phyloP scores from a whole-genome alignment of 108 stramenopile genomes.

The Cyclostephanos invisitatus region DNA sequence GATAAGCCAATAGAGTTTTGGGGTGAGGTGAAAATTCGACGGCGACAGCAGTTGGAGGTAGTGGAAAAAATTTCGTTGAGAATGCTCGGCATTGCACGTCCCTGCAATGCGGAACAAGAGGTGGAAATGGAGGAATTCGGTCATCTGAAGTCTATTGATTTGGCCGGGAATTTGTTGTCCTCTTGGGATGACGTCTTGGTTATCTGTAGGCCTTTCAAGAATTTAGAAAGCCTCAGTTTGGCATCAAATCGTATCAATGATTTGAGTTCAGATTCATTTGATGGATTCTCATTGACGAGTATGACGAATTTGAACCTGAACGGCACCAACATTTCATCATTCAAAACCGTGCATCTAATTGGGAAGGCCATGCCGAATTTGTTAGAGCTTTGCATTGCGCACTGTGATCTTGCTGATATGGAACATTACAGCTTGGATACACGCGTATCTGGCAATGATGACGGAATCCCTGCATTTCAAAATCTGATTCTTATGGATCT shows the following conservation, averaged over 20 bases:
- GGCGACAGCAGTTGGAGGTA: slow-evolving; percentile 72
- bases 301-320: slow-evolving; percentile 66
- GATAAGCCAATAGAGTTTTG: slow-evolving; percentile 84
- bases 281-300: slow-evolving; percentile 19
- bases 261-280: slow-evolving; percentile 17
- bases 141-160: slow-evolving; percentile 76
- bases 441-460: not conserved
- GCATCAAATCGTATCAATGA: slow-evolving; percentile 79
- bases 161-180: slow-evolving; percentile 80
- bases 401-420: slow-evolving; percentile 67
- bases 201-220: slow-evolving; percentile 67
- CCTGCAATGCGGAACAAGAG: slow-evolving; percentile 35
- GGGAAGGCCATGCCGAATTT: slow-evolving; percentile 67
- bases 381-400: slow-evolving; percentile 77
- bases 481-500: slow-evolving; percentile 67
- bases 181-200: slow-evolving; percentile 59
- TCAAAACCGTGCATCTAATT: slow-evolving; percentile 55
- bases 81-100: slow-evolving; percentile 66
- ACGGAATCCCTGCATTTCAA: slow-evolving; percentile 39
- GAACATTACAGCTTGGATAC: slow-evolving; percentile 2
- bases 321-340: slow-evolving; percentile 57
- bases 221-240: slow-evolving; percentile 59
- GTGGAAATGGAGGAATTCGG: slow-evolving; percentile 34
- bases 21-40: slow-evolving; percentile 78
- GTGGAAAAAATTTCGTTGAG: slow-evolving; percentile 75